A percentile compares a stretch with the other conserved stretches of the same genome.
Conservation (phyloP, 176 grass and related monocot genomes). For the Echinochloa phyllopogon region DNA sequence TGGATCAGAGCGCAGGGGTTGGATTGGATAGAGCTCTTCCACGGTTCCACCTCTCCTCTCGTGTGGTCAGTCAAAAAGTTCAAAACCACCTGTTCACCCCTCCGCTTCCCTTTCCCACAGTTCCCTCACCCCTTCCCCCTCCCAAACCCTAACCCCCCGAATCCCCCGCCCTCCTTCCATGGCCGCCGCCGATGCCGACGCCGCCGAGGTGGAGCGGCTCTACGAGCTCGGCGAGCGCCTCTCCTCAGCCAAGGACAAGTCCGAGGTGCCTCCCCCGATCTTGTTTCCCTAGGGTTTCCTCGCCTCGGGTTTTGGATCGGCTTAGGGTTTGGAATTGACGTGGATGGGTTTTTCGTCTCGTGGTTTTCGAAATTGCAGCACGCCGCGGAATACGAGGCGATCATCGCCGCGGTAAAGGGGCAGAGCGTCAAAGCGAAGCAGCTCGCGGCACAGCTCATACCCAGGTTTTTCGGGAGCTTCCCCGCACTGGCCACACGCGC, state of each 20-base stretch:
- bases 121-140: background rate
- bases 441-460: conserved; percentile 94
- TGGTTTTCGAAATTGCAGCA: conserved; percentile 48
- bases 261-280: conserved; percentile 52
- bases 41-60: background rate
- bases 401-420: conserved; percentile 84
- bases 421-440: conserved; percentile 96
- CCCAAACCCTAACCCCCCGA: conserved; percentile 57
- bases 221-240: conserved; percentile 97
- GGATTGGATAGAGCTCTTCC: no score
- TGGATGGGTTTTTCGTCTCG: background rate
- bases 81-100: background rate
- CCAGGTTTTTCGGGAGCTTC: conserved; percentile 90
- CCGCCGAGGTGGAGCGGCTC: conserved; percentile 93
- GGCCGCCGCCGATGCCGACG: conserved; percentile 70
- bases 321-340: conserved; percentile 49
- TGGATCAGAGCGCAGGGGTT: no score
- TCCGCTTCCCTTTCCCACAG: background rate
- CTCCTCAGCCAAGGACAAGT: conserved; percentile 85
- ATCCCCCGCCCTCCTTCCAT: conserved; percentile 45
- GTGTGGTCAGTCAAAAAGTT: background rate
- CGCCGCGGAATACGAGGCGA: conserved; percentile 86
- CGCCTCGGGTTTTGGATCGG: background rate
- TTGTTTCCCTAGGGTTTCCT: background rate
- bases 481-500: conserved; percentile 64